Percentiles rank a stretch among this genome's conserved stretches.
phyloP scores from a whole-genome alignment of 2,329 filamentous ascomycete species.

The Proliferodiscus dingleyae region DNA sequence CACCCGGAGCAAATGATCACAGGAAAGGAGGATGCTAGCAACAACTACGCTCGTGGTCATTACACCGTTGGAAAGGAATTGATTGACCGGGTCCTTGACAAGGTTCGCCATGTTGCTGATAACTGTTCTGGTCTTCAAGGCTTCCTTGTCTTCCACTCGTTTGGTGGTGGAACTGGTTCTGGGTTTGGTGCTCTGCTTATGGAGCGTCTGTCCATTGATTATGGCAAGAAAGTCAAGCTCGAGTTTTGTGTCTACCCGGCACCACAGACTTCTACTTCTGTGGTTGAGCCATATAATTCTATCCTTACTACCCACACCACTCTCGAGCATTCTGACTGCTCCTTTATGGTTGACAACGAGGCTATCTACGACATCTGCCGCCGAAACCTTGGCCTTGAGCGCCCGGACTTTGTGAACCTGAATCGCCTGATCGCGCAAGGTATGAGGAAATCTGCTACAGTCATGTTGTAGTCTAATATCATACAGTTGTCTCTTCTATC shows the following conservation, averaged over 20 bases:
- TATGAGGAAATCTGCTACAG: slow-evolving; percentile 37
- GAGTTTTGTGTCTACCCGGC: slow-evolving; percentile 99
- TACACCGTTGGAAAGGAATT: slow-evolving; percentile 99
- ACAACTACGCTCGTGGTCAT: slow-evolving; percentile 99
- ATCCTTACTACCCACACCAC: slow-evolving; percentile 99
- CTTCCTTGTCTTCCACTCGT: slow-evolving; percentile 99
- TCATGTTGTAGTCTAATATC: slow-evolving; percentile 24
- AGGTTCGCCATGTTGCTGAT: slow-evolving; percentile 94
- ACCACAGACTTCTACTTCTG: slow-evolving; percentile 92
- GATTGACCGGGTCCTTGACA: slow-evolving; percentile 96
- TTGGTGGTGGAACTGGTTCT: slow-evolving; percentile 97
- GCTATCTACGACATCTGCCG: slow-evolving; percentile 99
- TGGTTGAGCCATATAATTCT: slow-evolving; percentile 99
- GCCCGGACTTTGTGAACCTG: slow-evolving; percentile 96
- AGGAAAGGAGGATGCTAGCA: slow-evolving; percentile 99
- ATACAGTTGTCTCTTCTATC: slow-evolving; percentile 88
- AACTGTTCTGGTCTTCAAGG: slow-evolving; percentile 97
- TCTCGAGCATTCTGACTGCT: slow-evolving; percentile 98
- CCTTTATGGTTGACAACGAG: slow-evolving; percentile 99
- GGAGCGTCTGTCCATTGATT: slow-evolving; percentile 98
- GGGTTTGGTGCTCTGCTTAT: slow-evolving; percentile 97
- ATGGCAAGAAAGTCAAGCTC: slow-evolving; percentile 99
- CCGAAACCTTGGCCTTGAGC: slow-evolving; percentile 93
- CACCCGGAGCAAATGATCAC: slow-evolving; percentile 99
- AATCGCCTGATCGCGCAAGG: slow-evolving; percentile 98